Evolutionary conservation across 371 early-diverging fungal genomes (phyloP), one percentile per base, ranked within the genome.

Genomic region (Apophysomyces ossiformis): DNA sequence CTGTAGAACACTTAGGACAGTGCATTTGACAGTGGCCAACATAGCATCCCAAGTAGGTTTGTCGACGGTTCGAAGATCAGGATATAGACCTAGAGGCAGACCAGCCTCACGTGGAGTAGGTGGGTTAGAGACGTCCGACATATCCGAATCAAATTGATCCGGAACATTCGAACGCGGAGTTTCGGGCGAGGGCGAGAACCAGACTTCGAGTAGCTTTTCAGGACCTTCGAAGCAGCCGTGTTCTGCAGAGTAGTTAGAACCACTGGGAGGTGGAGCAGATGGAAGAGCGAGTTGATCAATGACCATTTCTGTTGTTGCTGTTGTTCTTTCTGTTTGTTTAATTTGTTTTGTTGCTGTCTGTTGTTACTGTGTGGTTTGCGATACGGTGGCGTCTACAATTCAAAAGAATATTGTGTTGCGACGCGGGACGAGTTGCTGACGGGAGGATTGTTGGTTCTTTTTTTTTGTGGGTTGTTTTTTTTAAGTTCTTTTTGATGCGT

Each of bases 141-240:
- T 43, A 36, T 79, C 81, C 35, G 68, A 67, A 47, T 64, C 66
- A 59, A 50, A 64, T n/a, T 63, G 58, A 26, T 64, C 71, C 44
- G 63, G 57, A 21, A 11, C 6, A 8, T 18, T 50, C 16, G 50
- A 4, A 18, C 37, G 47, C 36, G 46, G 61, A 32, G 12, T 44
- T 37, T 58, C 69, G 15, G 82, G 77, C 36, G 81, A 72, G 32
- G 86, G 83, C 11, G 86, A 77, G 77, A 97, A 97, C 96, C 96
- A 96, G 66, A 97, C 88, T 72, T 97, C 98, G 61, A 97, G 78
- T n/a, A 97, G 86, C 79, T 97, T 97, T 74, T 97, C 98, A 62
- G 98, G 96, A 26, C 98, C 98, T 79, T 97, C 93, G 70, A 93
- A 93, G 61, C 79, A 79, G 41, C 87, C 88, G 56, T 77, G 71